These are phyloP conservation scores for Thalassiosira gravida DNA, from an alignment of 352 stramenopile genomes.

Conservation along the genomic window DNA sequence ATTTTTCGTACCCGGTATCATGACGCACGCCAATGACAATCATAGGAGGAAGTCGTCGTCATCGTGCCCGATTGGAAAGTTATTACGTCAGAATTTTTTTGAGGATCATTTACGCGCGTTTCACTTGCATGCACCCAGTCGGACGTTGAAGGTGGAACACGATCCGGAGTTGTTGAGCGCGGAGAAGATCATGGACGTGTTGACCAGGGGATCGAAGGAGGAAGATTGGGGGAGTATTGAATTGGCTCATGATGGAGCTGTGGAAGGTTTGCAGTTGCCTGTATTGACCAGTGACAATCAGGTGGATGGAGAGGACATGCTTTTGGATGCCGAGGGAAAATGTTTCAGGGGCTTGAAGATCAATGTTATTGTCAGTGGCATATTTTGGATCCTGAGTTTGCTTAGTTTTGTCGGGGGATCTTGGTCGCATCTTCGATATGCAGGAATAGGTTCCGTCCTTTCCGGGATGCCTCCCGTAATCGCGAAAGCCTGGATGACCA, in stretches of 20 bases:
- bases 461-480: slow-evolving; percentile 75
- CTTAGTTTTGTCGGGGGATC: slow-evolving; percentile 45
- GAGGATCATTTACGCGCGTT: slow-evolving; percentile 57
- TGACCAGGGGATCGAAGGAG: slow-evolving; percentile 33
- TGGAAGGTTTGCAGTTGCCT: slow-evolving; percentile 56
- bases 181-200: slow-evolving; percentile 40
- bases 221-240: slow-evolving; percentile 33
- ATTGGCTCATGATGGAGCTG: slow-evolving; percentile 64
- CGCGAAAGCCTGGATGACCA: slow-evolving; percentile 73
- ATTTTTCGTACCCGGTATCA: slow-evolving; percentile 38
- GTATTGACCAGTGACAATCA: slow-evolving; percentile 19
- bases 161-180: slow-evolving; percentile 59
- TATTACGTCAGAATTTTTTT: slow-evolving; percentile 49
- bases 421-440: slow-evolving; percentile 65
- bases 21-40: neutral
- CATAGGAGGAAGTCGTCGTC: neutral
- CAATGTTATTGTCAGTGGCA: slow-evolving; percentile 69
- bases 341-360: slow-evolving; percentile 31
- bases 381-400: slow-evolving; percentile 80
- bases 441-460: slow-evolving; percentile 65
- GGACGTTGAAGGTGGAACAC: slow-evolving; percentile 78
- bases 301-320: slow-evolving; percentile 4
- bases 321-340: slow-evolving; percentile 5
- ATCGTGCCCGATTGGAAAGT: slow-evolving; percentile 15
- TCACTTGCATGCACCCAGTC: slow-evolving; percentile 53